Base-by-base conservation (phyloP, 805 yeast genomes). In the Kodamaea kaohsiungensis region DNA sequence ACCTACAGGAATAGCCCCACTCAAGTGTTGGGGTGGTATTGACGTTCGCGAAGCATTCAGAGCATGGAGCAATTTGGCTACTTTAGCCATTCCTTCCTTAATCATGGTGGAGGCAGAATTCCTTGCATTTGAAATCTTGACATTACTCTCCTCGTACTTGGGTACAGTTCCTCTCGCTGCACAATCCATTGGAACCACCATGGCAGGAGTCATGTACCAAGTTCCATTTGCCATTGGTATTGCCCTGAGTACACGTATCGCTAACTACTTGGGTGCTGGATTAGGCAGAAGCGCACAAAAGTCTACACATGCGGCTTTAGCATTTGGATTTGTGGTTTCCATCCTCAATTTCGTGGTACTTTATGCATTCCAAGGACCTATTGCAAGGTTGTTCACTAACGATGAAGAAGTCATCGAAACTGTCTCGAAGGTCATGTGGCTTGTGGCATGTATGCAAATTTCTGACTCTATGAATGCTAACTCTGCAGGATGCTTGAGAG, bases 401-500 rank as follows among this genome's bases (percentile, higher is more conserved):
- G 91, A 88, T 59, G 73, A 72, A 45, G 79, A 75, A 2, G 91
- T 88, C 2, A 76, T 86, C 27, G 62, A 63, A 2, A 62, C 80
- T 9, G 83, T 87, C 7, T 66, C 76, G 1, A 67, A 69, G 19
- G 79, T 87, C 25, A 71, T 88, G 70, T 84, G 88, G 65, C 71
- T 86, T 46, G 80, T 85, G 47, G 88, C 91, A 0, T 62, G 83
- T 33, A 86, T 86, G 80, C 92, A 88, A 70, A 69, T 88, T 22
- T 81, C 82, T 52, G 95, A 88, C 67, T 85, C 86, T 9, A 70
- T 84, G 62, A 82, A 86, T 58, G 88, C 90, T 13, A 84, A 86
- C 48, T 81, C 88, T 0, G 91, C 90, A 13, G 93, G 93, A 13
- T 79, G 89, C 56, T 72, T 88, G 52, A 78, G 95, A 65, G 93